Conservation (phyloP, 139 green algal genomes). For the Mesotaenium endlicherianum region DNA sequence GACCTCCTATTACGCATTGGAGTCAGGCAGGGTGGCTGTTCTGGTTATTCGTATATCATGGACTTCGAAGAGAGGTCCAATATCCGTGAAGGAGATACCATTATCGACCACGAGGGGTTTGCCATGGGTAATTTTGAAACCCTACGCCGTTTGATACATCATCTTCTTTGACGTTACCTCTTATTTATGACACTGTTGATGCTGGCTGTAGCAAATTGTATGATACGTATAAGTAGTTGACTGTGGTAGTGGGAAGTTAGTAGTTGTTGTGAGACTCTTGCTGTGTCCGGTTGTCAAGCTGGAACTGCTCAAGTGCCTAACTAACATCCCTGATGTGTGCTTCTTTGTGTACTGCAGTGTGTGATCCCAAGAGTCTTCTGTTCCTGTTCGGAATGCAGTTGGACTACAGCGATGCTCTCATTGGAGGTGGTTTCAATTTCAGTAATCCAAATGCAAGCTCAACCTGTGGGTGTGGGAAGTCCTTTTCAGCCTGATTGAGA, state of each 20-base stretch:
- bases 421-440: slow-evolving; percentile 81
- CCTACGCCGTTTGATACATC: too few species aligned
- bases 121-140: slow-evolving; percentile 40
- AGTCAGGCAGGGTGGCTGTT: slow-evolving; percentile 65
- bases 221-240: too few species aligned
- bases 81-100: slow-evolving; percentile 53
- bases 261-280: too few species aligned
- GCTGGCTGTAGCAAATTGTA: too few species aligned
- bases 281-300: too few species aligned
- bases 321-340: too few species aligned
- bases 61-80: slow-evolving; percentile 80
- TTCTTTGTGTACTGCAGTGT: slow-evolving; percentile 60
- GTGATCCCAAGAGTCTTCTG: slow-evolving; percentile 85
- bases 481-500: slow-evolving; percentile 59
- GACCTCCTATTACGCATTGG: slow-evolving; percentile 66
- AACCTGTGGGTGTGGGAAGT: slow-evolving; percentile 85
- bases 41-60: slow-evolving; percentile 77
- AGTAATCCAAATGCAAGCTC: slow-evolving; percentile 81
- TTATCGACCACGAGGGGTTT: slow-evolving; percentile 46
- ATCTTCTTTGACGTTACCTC: too few species aligned
- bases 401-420: slow-evolving; percentile 81
- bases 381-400: slow-evolving; percentile 92
- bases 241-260: too few species aligned
- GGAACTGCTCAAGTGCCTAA: too few species aligned
- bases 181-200: too few species aligned